Base-by-base conservation (phyloP, 306 rosid genomes). In the Vigna trinervia region DNA sequence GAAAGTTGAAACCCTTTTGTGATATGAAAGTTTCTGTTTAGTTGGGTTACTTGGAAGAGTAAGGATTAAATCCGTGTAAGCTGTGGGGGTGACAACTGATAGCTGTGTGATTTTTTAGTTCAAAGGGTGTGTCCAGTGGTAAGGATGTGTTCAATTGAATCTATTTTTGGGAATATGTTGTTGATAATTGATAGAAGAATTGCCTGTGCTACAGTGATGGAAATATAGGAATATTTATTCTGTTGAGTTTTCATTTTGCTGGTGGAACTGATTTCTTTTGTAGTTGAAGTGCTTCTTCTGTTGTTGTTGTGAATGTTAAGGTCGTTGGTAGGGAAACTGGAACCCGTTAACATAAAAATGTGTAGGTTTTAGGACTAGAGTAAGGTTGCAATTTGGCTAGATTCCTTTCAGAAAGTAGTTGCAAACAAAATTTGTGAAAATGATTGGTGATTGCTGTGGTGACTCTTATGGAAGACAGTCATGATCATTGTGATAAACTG, bases 241-340 rank as follows among this genome's bases (percentile, higher is more conserved):
- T 63, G 48, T 47, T 63, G 19, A 19, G 13, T 19, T 71, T 73
- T 53, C 52, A 8, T 53, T 26, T 62, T 63, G 23, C 64, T 51
- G 78, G 8, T 57, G 19, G 51, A 17, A 68, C 52, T 62, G 15
- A 72, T 63, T 56, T 60, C 41, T 73, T 46, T 60, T 66, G 60
- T 62, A 17, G 12, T 20, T 48, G 60, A 60, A 39, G 6, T 69
- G 69, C 20, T 11, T 51, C n/a, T 30, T 5, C 65, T 39, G 54
- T 26, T 66, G 26, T 57, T 62, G 13, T 46, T 51, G 13, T 26
- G 67, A 28, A 48, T 32, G 45, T 46, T 63, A 36, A 32, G 19
- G 57, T 53, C 39, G 3, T 67, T 32, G 10, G 53, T 66, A 22
- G 30, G 80, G 73, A 50, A 20, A 13, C 45, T 63, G 56, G 30